Conservation (phyloP, 2,329 filamentous ascomycete species). For the Botryotinia narcissicola region DNA sequence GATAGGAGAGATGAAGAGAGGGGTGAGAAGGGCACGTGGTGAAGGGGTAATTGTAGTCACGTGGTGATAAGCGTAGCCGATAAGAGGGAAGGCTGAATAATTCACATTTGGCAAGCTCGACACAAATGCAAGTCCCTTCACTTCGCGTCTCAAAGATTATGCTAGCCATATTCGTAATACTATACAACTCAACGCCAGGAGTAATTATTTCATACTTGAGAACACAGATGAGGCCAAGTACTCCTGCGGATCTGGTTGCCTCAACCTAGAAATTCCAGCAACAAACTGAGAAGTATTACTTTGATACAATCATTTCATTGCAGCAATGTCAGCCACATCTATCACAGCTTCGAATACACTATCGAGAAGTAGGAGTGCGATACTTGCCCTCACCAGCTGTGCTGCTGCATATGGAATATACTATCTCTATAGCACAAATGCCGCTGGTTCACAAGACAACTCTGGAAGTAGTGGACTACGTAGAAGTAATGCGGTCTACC, state of each 20-base stretch:
- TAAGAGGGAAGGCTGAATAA: conserved; percentile 13
- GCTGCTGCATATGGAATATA: conserved; percentile 58
- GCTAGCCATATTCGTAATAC: neutral
- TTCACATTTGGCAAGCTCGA: conserved; percentile 4
- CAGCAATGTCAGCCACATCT: conserved; percentile 42
- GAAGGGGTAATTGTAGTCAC: neutral
- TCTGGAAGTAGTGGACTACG: conserved; percentile 45
- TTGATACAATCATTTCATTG: neutral
- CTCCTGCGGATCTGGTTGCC: conserved; percentile 9
- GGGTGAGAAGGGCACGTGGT: too few relatives aligned
- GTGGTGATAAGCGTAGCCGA: neutral
- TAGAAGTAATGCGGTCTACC: conserved; percentile 66
- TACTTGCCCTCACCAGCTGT: conserved; percentile 55
- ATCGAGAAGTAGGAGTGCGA: conserved; percentile 53
- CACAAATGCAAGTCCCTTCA: neutral
- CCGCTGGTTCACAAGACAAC: neutral
- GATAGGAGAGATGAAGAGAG: neutral
- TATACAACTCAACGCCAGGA: neutral
- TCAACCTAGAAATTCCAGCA: neutral
- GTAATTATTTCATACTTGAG: neutral
- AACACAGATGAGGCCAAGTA: conserved; percentile 3
- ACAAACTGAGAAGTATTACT: neutral
- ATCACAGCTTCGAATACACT: conserved; percentile 52
- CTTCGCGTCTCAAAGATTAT: neutral
- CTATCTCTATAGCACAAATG: conserved; percentile 49